Evolutionary conservation across 129 eudicot species (phyloP).

Genomic region (Escallonia rubra): DNA sequence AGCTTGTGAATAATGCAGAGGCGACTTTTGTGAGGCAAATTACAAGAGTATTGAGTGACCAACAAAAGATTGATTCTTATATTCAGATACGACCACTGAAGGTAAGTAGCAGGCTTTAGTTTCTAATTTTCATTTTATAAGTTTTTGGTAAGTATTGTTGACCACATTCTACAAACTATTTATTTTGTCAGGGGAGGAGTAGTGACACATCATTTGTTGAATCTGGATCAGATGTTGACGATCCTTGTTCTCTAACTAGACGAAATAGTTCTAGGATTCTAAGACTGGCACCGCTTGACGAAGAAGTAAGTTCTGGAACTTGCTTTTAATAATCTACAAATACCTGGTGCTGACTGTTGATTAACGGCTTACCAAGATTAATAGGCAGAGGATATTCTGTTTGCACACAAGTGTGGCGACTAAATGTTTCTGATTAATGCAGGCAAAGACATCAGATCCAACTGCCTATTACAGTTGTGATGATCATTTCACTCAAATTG

Average conservation of each 20-base stretch:
- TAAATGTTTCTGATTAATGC: slow-evolving; percentile 19
- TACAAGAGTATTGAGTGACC: slow-evolving; percentile 39
- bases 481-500: slow-evolving; percentile 45
- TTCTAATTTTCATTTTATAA: slow-evolving; percentile 8
- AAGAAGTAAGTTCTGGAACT: slow-evolving; percentile 44
- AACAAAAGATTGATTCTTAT: slow-evolving; percentile 39
- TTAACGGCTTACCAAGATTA: too few species aligned
- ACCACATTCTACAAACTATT: slow-evolving; percentile 6
- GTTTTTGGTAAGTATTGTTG: not conserved
- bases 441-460: slow-evolving; percentile 51
- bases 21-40: slow-evolving; percentile 50
- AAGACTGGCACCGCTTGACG: slow-evolving; percentile 32
- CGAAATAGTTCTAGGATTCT: slow-evolving; percentile 30
- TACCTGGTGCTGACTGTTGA: not conserved
- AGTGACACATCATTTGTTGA: slow-evolving; percentile 34
- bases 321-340: not conserved
- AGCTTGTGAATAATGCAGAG: slow-evolving; percentile 61
- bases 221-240: slow-evolving; percentile 53
- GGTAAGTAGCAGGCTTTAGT: slow-evolving; percentile 24
- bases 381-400: too few species aligned
- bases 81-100: slow-evolving; percentile 40
- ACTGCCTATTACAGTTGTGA: slow-evolving; percentile 55
- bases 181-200: slow-evolving; percentile 46
- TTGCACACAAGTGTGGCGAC: not conserved
- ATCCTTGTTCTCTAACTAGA: slow-evolving; percentile 43